Evolutionary conservation across 148 eudicot species (phyloP).

Genomic region (Pharnaceum exiguum): DNA sequence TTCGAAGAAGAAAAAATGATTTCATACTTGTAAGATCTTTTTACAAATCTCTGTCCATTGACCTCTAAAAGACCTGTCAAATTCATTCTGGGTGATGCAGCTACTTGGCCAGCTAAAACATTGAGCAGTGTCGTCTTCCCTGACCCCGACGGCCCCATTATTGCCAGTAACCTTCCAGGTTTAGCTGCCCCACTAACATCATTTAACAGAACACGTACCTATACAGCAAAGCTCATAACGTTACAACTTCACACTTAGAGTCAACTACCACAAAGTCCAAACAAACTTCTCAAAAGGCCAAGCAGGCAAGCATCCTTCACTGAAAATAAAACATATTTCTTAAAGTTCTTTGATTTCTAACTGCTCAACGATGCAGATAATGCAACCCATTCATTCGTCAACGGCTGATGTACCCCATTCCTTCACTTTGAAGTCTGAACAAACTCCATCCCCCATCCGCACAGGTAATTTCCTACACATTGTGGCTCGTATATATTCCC

Average conservation of each 20-base stretch:
- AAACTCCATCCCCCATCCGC: background rate
- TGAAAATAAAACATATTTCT: background rate
- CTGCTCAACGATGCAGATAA: background rate
- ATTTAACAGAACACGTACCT: conserved; percentile 84
- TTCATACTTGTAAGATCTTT: conserved; percentile 63
- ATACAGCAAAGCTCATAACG: background rate
- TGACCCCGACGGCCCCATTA: conserved; percentile 99
- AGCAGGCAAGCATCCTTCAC: too few relatives aligned
- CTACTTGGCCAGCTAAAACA: conserved; percentile 76
- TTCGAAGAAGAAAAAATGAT: background rate
- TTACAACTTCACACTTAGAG: background rate
- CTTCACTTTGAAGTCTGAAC: background rate
- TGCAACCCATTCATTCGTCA: background rate
- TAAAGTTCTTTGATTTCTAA: background rate
- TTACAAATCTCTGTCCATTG: conserved; percentile 62
- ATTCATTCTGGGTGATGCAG: conserved; percentile 67
- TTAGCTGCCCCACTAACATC: conserved; percentile 85
- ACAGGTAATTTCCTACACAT: too few relatives aligned
- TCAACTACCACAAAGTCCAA: background rate
- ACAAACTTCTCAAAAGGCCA: background rate
- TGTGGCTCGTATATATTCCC: too few relatives aligned
- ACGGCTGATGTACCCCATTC: background rate
- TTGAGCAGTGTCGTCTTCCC: conserved; percentile 97
- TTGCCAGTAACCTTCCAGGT: conserved; percentile 87
- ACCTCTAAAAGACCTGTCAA: conserved; percentile 90